Conservation (phyloP, 176 grass and related monocot species). For the Eragrostis nindensis region DNA sequence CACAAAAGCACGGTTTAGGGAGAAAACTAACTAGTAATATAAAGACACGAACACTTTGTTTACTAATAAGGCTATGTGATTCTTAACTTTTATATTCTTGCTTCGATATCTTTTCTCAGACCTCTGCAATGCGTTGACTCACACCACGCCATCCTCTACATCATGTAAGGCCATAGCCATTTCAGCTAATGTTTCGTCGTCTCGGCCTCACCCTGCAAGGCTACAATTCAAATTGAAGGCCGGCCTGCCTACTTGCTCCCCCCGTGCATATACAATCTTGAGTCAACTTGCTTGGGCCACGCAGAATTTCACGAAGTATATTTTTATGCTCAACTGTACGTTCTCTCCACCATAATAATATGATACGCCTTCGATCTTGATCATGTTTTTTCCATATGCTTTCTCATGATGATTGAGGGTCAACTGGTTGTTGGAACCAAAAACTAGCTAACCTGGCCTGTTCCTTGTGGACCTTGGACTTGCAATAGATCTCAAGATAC, state of each 20-base stretch:
- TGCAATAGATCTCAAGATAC: constrained; percentile 57
- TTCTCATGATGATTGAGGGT: constrained; percentile 61
- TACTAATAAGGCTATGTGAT: constrained; percentile 7
- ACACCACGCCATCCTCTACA: constrained; percentile 37
- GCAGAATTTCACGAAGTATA: constrained; percentile 46
- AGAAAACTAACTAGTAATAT: constrained; percentile 9
- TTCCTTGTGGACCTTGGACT: constrained; percentile 45
- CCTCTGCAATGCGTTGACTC: constrained; percentile 50
- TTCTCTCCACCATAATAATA: constrained; percentile 22
- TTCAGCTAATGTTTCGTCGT: constrained; percentile 1
- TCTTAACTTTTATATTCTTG: constrained; percentile 9
- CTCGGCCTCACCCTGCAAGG: neutral
- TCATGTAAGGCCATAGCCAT: constrained; percentile 5
- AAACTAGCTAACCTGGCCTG: constrained; percentile 35
- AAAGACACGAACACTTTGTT: constrained; percentile 3
- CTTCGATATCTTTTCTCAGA: constrained; percentile 35
- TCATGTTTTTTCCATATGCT: constrained; percentile 18
- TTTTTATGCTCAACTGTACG: constrained; percentile 36
- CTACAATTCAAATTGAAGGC: constrained; percentile 5
- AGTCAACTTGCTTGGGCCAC: constrained; percentile 54
- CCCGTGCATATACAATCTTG: constrained; percentile 36
- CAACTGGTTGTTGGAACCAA: constrained; percentile 66
- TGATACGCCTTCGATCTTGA: constrained; percentile 36
- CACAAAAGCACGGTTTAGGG: constrained; percentile 6
- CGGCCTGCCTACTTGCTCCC: neutral